Evolutionary conservation across 2,329 filamentous ascomycete genomes (phyloP), one percentile per base, ranked within the genome.

Genomic region (Xylariaceae sp.): DNA sequence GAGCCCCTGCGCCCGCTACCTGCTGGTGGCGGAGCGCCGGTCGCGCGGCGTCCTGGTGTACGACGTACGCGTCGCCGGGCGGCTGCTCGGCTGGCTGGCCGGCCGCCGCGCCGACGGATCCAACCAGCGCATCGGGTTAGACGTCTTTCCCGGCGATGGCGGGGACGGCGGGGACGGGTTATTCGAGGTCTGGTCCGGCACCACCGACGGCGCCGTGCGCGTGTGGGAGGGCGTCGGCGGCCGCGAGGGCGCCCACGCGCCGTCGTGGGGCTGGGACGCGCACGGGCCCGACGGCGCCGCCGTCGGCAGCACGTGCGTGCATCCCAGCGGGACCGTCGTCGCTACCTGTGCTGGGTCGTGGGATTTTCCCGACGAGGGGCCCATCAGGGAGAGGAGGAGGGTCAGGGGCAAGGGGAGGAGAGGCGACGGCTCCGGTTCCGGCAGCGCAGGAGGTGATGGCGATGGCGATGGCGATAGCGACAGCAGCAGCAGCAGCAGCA

Each of bases 131-230:
- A 52, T 80, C 24, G 59, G 55, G 9, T 70, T 70, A 37, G 71
- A 78, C 47, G 63, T 75, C 3, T 80, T 72, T 42, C 58, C 64
- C 1, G 60, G 63, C 4, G 39, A 49, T 3, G 50, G 40, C 0
- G 58, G 59, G 2, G 65, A 67, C 2, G n/a, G n/a, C n/a, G n/a
- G n/a, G n/a, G n/a, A n/a, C n/a, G n/a, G n/a, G n/a, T n/a, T n/a
- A n/a, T 77, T 76, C 40, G 77, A 81, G 51, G 63, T 80, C 29
- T 81, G 77, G 77, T 72, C 72, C 5, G 77, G 77, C 2, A 66
- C 69, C 1, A 60, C 64, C 27, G 59, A 67, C 39, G 76, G 77
- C 2, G 49, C 56, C 3, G 68, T 77, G n/a, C 61, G 63, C 28
- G 67, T 79, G 5, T 81, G 74, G 70, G 71, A 80, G 27, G 62